These are phyloP conservation scores for Celoporthe dispersa DNA, from an alignment of 2,329 filamentous ascomycete genomes.

Conservation along the genomic window DNA sequence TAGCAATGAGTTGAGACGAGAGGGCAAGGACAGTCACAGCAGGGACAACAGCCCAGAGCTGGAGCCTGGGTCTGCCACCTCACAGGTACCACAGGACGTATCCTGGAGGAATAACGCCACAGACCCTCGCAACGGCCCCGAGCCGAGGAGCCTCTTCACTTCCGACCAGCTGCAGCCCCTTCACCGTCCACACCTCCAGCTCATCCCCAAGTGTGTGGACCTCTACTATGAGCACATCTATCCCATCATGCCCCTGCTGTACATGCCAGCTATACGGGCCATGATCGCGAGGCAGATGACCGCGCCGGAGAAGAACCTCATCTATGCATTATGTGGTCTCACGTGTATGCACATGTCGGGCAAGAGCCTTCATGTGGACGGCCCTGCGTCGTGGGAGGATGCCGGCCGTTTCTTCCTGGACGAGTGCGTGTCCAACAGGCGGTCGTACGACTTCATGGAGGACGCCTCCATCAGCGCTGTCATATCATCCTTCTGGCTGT, in stretches of 20 bases:
- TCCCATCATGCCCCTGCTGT: conserved; percentile 65
- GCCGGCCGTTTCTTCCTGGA: conserved; percentile 61
- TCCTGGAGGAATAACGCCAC: conserved; percentile 39
- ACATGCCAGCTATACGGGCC: conserved; percentile 58
- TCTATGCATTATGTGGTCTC: conserved; percentile 63
- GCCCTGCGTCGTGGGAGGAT: conserved; percentile 48
- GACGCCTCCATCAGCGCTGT: conserved; percentile 58
- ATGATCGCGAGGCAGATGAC: conserved; percentile 50
- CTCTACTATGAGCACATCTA: conserved; percentile 67
- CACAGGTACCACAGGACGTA: conserved; percentile 35
- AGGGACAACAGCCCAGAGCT: conserved; percentile 44
- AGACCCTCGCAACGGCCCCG: conserved; percentile 40
- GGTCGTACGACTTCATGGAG: conserved; percentile 62
- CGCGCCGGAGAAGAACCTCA: conserved; percentile 47
- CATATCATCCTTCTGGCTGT: conserved; percentile 67
- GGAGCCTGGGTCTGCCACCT: conserved; percentile 33
- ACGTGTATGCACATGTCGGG: conserved; percentile 56
- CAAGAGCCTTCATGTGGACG: conserved; percentile 45
- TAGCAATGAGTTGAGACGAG: conserved; percentile 58
- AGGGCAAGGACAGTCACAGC: conserved; percentile 48
- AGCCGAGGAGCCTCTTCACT: conserved; percentile 44
- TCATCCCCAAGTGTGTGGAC: conserved; percentile 60
- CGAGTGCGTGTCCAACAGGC: conserved; percentile 60
- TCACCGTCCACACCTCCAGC: conserved; percentile 48
- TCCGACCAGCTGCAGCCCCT: conserved; percentile 49